Evolutionary conservation across 768 basidiomycete genomes (phyloP), one percentile per base, ranked within the genome.

Genomic region (Chalciporus piperatus): DNA sequence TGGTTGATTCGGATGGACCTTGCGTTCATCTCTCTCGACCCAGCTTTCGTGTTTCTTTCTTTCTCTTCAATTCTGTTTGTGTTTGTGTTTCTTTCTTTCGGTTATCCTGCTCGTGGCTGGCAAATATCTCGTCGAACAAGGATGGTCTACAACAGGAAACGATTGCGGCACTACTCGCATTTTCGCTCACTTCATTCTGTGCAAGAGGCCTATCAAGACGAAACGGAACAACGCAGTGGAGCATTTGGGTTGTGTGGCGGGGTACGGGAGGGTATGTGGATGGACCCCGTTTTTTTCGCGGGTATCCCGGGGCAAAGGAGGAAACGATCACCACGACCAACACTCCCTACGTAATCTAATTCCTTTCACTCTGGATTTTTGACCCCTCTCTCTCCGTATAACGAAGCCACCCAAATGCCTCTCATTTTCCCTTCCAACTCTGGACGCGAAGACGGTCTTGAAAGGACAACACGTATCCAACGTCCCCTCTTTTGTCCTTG

Each of bases 1-100:
- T 67, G 70, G 72, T 54, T 74, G 33, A 71, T 68, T 54, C 48
- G 58, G 66, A 55, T 58, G 58, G 62, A 58, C 56, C 60, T 7
- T 35, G 47, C 27, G 48, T 55, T 59, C 57, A 59, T 68, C 67
- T 60, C 53, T 56, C 60, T 65, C 64, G 58, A 44, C 47, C 57
- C 63, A 50, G 54, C 48, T 48, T 42, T 37, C 58, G 12, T 68
- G 58, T 69, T 69, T 66, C 65, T 64, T 65, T 56, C 69, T 64
- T 56, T 67, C 55, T 69, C 55, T 56, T 68, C 58, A 57, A 55
- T 45, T 25, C 7, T 25, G 25, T 25, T 30, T 58, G 51, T 59
- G 46, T 63, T 60, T 61, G 33, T 51, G 50, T 51, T 59, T 16
- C 16, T n/a, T n/a, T n/a, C n/a, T 37, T 6, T 37, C 52, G 38